Base-by-base conservation (phyloP, 129 eudicot genomes). In the Artemisia tridentata region DNA sequence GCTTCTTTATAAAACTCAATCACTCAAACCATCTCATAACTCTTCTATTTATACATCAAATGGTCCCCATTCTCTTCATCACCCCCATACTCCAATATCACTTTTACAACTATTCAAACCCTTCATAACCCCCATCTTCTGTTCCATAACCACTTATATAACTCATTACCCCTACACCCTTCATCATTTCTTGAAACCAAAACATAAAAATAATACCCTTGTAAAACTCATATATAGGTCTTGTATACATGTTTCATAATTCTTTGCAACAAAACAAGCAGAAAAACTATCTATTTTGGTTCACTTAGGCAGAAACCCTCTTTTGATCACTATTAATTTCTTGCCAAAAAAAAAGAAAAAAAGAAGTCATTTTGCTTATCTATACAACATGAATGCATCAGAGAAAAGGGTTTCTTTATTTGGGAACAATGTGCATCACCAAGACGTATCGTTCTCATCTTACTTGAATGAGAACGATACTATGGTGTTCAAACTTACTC, bases 371-470 rank as follows among this genome's bases (percentile, higher is more conserved):
- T 77, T 41, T 1, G n/a, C 23, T 25, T 62, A 6, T 58, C 15
- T 62, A 52, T 43, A 49, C 57, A 55, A 17, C 29, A 78, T 78
- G 81, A 78, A 71, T 48, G 19, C 72, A 41, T 59, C 68, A 0
- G 80, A 75, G 6, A 75, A 74, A 69, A 51, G 72, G 64, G 79
- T 77, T 67, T 68, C 81, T 27, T 63, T 78, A 59, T 74, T 68
- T 57, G 69, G 72, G 20, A 71, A 68, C 84, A 79, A 61, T 55
- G 77, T 68, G 25, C 78, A 77, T 65, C 66, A 49, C 72, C 62
- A 79, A 11, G 88, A 84, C 15, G 76, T 79, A 13, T 84, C 95
- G 2, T 82, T 87, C 73, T 82, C 89, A 2, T 71, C 84, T 49
- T 84, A 87, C 84, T 67, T 80, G 60, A 74, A 80, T 45, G 71